These are phyloP conservation scores for Cubamyces lactineus DNA, from an alignment of 768 basidiomycete species.

Conservation along the genomic window DNA sequence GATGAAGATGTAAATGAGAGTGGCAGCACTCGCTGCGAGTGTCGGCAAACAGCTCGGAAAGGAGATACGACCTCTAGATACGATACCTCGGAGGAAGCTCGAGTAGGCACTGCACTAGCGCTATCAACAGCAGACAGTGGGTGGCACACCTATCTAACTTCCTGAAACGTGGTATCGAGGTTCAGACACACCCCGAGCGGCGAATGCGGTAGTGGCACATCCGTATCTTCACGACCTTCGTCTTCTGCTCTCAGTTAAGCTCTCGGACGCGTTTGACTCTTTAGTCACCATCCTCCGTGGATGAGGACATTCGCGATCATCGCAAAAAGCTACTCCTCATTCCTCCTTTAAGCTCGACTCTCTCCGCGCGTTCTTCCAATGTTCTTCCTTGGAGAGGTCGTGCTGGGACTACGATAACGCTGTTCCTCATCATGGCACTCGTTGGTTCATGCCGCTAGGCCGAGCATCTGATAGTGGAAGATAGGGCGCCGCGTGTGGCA, in stretches of 20 bases:
- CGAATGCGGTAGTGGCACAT: no score
- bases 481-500: neutral
- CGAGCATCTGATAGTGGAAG: slow-evolving; percentile 4
- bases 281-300: no score
- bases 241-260: no score
- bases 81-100: neutral
- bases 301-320: no score
- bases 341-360: no score
- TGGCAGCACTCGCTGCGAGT: neutral
- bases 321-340: no score
- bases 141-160: neutral
- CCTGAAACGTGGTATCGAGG: no score
- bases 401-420: no score
- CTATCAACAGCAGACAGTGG: neutral
- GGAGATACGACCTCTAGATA: neutral
- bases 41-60: no score
- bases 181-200: no score
- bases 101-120: neutral
- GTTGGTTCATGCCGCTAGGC: neutral
- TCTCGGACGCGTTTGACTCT: no score
- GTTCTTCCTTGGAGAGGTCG: neutral
- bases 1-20: neutral
- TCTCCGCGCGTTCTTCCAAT: neutral
- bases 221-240: neutral
- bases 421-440: no score